Percentiles rank a stretch among this genome's conserved stretches.
These are phyloP conservation scores for Leccinum boreale DNA, from an alignment of 768 basidiomycete genomes.

Conservation along the genomic window DNA sequence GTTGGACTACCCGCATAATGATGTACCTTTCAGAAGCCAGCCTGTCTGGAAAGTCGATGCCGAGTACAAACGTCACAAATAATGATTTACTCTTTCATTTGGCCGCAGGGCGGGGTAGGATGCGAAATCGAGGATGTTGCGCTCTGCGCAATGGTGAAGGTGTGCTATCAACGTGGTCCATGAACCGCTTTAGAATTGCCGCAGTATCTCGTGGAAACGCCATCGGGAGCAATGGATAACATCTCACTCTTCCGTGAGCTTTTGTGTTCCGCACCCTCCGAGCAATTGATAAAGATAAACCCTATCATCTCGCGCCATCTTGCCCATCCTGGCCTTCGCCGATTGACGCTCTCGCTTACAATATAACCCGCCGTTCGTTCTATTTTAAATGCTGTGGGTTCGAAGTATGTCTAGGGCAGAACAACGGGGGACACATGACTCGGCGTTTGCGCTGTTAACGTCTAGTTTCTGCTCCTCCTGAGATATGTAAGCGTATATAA, in stretches of 20 bases:
- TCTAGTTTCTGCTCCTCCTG: constrained; percentile 8
- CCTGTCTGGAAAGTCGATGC: constrained; percentile 58
- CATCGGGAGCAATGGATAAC: constrained; percentile 21
- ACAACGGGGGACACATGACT: constrained; percentile 54
- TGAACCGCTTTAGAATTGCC: constrained; percentile 47
- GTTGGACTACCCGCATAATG: constrained; percentile 65
- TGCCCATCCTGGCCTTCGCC: constrained; percentile 60
- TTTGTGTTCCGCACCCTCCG: constrained; percentile 50
- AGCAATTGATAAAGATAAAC: constrained; percentile 48
- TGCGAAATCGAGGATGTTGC: constrained; percentile 51
- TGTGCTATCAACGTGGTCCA: constrained; percentile 54
- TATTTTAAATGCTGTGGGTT: constrained; percentile 54
- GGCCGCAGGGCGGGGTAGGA: constrained; percentile 58
- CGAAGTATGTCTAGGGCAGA: constrained; percentile 40
- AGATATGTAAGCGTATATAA: constrained; percentile 3
- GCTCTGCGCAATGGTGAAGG: constrained; percentile 58
- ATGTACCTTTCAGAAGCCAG: constrained; percentile 50
- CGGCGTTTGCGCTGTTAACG: constrained; percentile 5
- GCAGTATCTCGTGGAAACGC: constrained; percentile 42
- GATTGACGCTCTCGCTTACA: constrained; percentile 61
- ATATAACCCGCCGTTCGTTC: constrained; percentile 55
- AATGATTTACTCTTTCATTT: constrained; percentile 67
- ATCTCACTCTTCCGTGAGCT: constrained; percentile 59
- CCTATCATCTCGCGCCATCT: constrained; percentile 51
- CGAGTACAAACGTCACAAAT: constrained; percentile 55